Evolutionary conservation across 1,284 basidiomycete species (phyloP).

Genomic region (Ceratobasidium sp.): DNA sequence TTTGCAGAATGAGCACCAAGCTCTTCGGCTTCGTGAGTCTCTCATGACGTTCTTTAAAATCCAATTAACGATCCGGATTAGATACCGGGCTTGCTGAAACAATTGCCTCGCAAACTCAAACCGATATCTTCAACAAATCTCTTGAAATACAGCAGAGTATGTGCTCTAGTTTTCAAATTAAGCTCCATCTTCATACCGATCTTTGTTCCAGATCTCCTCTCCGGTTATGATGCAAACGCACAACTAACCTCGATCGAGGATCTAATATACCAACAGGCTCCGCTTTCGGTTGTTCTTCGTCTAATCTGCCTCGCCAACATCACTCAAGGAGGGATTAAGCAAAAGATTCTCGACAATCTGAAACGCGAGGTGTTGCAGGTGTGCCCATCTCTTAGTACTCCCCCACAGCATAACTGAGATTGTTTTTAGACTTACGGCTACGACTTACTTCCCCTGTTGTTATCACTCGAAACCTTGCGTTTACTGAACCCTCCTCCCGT

Average conservation of each 20-base stretch:
- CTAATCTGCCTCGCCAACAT: conserved; percentile 89
- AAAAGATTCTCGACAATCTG: conserved; percentile 87
- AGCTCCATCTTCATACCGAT: neutral
- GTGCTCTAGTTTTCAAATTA: conserved; percentile 51
- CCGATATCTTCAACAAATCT: conserved; percentile 91
- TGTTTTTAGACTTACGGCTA: conserved; percentile 88
- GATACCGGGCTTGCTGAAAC: conserved; percentile 96
- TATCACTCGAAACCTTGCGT: conserved; percentile 81
- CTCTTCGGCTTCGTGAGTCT: conserved; percentile 83
- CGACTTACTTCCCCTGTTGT: conserved; percentile 85
- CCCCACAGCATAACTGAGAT: neutral
- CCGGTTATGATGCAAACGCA: conserved; percentile 83
- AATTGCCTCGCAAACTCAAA: conserved; percentile 85
- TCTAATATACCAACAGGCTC: conserved; percentile 85
- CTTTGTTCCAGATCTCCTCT: conserved; percentile 79
- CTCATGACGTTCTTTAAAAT: conserved; percentile 9
- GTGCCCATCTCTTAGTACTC: conserved; percentile 49
- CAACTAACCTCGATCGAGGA: conserved; percentile 89
- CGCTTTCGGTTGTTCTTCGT: conserved; percentile 82
- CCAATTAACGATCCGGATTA: conserved; percentile 56
- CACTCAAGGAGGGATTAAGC: conserved; percentile 87
- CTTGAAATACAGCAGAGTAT: conserved; percentile 97
- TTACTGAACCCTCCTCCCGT: conserved; percentile 64
- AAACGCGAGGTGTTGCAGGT: conserved; percentile 94
- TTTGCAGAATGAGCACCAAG: conserved; percentile 91